Evolutionary conservation across 495 filamentous ascomycete genomes (phyloP), one percentile per base, ranked within the genome.

Genomic region (Annulohypoxylon nitens): DNA sequence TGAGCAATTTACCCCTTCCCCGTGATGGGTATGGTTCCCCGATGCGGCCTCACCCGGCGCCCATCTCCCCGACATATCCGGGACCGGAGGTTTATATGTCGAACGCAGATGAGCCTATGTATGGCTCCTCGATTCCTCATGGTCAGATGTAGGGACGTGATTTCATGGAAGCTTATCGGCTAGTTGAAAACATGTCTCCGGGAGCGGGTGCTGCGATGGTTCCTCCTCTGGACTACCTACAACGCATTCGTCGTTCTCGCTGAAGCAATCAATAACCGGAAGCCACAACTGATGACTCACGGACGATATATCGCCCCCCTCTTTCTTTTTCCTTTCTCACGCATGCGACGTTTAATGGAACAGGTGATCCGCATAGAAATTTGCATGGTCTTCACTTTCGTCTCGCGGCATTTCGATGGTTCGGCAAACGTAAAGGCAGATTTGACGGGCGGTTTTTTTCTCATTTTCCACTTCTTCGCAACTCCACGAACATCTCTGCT

Each of bases 331-430:
- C 39, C 30, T 64, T 53, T 39, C 63, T 48, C 23, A 41, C 67
- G 69, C 69, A 69, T 73, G 60, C 69, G 73, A 66, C 12, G 58
- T 72, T 53, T 69, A 53, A 69, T 60, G 69, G 41, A 69, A 68
- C 37, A 53, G 64, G 63, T 75, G 63, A 68, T 70, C 34, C 61
- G 57, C 72, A 75, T 75, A 75, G 67, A 75, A 59, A 70, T 68
- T 45, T 71, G 72, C 67, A 68, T 75, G 26, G 37, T 47, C 55
- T 74, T 69, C 54, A 36, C 55, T 61, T 68, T 20, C 18, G 23
- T 64, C 34, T 47, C 33, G 60, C 61, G 67, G 72, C 64, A 75
- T 75, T 26, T 64, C 65, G 57, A 67, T 51, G 72, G 72, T 64
- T 71, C 50, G 67, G 67, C 54, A 70, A n/a, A 68, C 26, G 37